phyloP scores from a whole-genome alignment of 257 asterid genomes.

The Mitragyna speciosa region DNA sequence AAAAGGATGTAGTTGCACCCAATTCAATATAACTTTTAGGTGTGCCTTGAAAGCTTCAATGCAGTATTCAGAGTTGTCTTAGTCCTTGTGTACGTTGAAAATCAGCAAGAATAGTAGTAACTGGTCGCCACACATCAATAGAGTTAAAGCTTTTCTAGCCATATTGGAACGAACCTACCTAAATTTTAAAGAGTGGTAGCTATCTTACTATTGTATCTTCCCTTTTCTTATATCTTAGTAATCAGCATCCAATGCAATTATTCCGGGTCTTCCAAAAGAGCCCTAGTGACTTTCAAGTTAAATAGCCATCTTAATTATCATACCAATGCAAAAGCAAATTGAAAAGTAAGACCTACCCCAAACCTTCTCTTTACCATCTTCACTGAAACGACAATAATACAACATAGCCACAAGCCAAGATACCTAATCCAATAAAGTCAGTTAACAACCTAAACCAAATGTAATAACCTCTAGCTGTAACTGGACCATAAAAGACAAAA shows the following conservation, averaged over 20 bases:
- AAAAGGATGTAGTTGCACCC: neutral
- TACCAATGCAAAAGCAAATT: slow-evolving; percentile 20
- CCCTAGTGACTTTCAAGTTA: neutral
- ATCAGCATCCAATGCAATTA: neutral
- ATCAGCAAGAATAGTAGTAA: neutral
- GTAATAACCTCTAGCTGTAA: slow-evolving; percentile 5
- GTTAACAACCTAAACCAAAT: slow-evolving; percentile 4
- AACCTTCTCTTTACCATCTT: neutral
- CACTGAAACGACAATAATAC: neutral
- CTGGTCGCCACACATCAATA: too few species aligned
- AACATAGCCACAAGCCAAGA: neutral
- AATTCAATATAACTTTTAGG: neutral
- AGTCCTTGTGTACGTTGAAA: neutral
- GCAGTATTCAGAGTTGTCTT: neutral
- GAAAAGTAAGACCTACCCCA: slow-evolving; percentile 10
- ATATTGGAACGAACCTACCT: neutral
- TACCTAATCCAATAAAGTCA: slow-evolving; percentile 3
- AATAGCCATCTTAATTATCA: neutral
- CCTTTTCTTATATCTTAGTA: neutral
- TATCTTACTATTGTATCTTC: neutral
- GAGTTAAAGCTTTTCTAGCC: neutral
- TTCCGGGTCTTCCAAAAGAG: neutral
- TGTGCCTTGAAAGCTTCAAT: neutral
- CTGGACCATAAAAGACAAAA: neutral
- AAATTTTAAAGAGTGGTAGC: neutral